phyloP scores from a whole-genome alignment of 306 rosid species.

The Vigna hirtella region DNA sequence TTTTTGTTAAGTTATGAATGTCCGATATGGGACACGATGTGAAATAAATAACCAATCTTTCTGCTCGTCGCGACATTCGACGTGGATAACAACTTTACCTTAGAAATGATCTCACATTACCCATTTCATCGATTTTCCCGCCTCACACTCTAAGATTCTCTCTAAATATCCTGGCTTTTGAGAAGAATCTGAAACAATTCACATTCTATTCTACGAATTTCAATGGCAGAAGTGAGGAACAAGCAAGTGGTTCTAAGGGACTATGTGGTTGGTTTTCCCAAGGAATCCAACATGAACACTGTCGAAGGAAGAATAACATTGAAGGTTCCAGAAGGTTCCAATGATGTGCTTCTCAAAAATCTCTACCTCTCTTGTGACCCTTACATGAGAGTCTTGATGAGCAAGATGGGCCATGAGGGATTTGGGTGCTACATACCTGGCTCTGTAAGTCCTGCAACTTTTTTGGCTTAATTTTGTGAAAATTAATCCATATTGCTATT shows the following conservation, averaged over 20 bases:
- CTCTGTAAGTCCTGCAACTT: background rate
- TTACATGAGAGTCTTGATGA: slow-evolving; percentile 28
- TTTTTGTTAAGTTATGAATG: too few species aligned
- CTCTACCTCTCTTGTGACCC: slow-evolving; percentile 43
- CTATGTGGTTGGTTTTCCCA: slow-evolving; percentile 28
- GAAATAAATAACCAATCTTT: background rate
- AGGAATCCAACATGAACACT: slow-evolving; percentile 23
- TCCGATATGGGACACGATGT: too few species aligned
- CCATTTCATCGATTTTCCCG: background rate
- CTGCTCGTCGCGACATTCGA: background rate
- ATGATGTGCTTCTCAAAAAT: slow-evolving; percentile 32
- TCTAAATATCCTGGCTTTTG: background rate
- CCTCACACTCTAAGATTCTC: background rate
- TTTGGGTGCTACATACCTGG: background rate
- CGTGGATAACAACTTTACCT: background rate
- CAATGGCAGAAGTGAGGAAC: slow-evolving; percentile 31
- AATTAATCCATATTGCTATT: background rate
- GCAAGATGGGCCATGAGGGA: background rate
- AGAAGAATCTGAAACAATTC: background rate
- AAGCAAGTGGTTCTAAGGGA: slow-evolving; percentile 25
- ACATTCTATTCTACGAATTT: background rate
- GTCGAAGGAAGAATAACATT: background rate
- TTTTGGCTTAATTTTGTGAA: too few species aligned
- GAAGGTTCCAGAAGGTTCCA: slow-evolving; percentile 42
- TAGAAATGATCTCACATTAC: background rate